Percentiles rank a stretch among this genome's conserved stretches.
Conservation (phyloP, 1,284 basidiomycete species). For the Ceratorhiza oryzae-sativae region DNA sequence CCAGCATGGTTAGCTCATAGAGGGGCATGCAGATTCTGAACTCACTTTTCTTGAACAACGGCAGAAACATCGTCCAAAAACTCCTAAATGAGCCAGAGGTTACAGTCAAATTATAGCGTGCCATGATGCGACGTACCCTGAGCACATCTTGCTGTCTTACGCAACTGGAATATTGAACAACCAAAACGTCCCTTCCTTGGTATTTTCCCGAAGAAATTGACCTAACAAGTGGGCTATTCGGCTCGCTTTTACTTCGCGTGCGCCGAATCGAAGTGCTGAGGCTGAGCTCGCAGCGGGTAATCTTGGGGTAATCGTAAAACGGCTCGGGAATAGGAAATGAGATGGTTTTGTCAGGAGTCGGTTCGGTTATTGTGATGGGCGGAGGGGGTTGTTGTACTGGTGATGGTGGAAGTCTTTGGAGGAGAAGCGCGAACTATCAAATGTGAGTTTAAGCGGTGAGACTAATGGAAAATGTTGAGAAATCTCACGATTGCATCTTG, state of each 20-base stretch:
- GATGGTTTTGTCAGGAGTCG: not conserved
- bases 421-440: constrained; percentile 4
- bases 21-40: not conserved
- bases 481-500: constrained; percentile 16
- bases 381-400: not conserved
- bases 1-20: not conserved
- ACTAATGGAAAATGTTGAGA: not conserved
- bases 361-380: not conserved
- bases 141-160: not conserved
- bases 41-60: constrained; percentile 20
- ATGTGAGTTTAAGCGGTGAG: too few relatives aligned
- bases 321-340: not conserved
- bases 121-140: not conserved
- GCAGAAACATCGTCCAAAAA: not conserved
- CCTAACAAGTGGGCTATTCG: not conserved
- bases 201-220: constrained; percentile 7
- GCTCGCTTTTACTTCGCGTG: not conserved
- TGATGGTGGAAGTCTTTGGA: not conserved
- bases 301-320: not conserved
- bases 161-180: constrained; percentile 32
- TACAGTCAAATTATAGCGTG: not conserved
- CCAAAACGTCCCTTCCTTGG: not conserved
- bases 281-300: constrained; percentile 18
- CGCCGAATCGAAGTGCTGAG: not conserved
- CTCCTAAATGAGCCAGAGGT: not conserved